These are phyloP conservation scores for Ogataea methylovora DNA, from an alignment of 805 yeast species.

Conservation along the genomic window DNA sequence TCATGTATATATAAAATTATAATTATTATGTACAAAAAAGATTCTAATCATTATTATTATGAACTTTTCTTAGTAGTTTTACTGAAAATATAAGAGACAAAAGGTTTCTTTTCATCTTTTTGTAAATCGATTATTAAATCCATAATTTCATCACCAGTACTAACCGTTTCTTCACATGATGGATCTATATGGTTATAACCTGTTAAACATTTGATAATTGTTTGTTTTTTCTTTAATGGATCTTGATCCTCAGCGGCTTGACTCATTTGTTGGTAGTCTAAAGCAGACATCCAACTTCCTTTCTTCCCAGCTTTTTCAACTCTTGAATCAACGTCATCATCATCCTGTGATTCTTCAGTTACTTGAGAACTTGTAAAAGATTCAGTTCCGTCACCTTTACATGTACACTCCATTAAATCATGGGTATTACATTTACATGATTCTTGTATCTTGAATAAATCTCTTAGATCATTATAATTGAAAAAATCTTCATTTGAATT, in stretches of 20 bases:
- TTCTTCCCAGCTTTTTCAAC: neutral
- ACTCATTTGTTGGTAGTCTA: conserved; percentile 30
- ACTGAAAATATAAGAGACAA: conserved; percentile 34
- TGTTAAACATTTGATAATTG: conserved; percentile 50
- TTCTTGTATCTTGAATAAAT: conserved; percentile 56
- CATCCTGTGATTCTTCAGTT: conserved; percentile 8
- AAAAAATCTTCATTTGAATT: conserved; percentile 58
- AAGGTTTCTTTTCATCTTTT: conserved; percentile 15
- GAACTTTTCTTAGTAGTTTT: too few species aligned
- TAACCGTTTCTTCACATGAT: neutral
- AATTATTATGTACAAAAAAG: too few species aligned
- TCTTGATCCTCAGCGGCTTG: conserved; percentile 18
- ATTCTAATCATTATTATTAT: neutral
- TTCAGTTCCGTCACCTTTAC: conserved; percentile 48
- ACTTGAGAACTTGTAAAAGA: conserved; percentile 9
- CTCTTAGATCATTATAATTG: conserved; percentile 58
- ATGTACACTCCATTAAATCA: conserved; percentile 60
- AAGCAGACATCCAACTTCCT: conserved; percentile 50
- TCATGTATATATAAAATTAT: neutral
- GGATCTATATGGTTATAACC: conserved; percentile 65
- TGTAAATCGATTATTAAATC: conserved; percentile 3
- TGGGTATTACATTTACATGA: conserved; percentile 63
- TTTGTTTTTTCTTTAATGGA: conserved; percentile 25
- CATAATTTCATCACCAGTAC: conserved; percentile 1
- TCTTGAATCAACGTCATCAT: neutral